Conservation (phyloP, 2,329 filamentous ascomycete genomes). For the Ophiostoma ulmi region DNA sequence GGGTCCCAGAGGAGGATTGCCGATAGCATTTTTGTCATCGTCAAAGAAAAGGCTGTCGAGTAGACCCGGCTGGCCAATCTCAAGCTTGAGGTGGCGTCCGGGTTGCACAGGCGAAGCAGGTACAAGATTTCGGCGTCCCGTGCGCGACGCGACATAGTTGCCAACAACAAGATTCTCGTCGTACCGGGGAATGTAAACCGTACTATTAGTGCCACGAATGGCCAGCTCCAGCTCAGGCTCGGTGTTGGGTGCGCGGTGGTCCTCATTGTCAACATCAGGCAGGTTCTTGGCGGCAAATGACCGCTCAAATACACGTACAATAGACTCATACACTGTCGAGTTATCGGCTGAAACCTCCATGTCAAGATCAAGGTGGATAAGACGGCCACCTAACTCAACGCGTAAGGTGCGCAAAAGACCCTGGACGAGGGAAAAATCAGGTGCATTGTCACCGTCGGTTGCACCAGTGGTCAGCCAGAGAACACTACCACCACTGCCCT, state of each 20-base stretch:
- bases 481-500: conserved; percentile 27
- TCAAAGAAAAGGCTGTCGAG: conserved; percentile 32
- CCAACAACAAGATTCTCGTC: conserved; percentile 17
- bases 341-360: conserved; percentile 24
- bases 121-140: conserved; percentile 20
- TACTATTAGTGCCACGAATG: conserved; percentile 18
- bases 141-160: conserved; percentile 25
- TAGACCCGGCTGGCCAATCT: conserved; percentile 29
- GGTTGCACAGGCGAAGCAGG: conserved; percentile 24
- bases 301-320: conserved; percentile 17
- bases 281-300: conserved; percentile 16
- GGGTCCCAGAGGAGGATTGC: neutral
- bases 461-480: conserved; percentile 36
- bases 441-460: conserved; percentile 27
- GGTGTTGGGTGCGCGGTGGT: conserved; percentile 5
- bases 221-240: conserved; percentile 25
- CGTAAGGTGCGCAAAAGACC: conserved; percentile 35
- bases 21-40: conserved; percentile 23
- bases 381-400: conserved; percentile 29
- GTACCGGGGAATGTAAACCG: conserved; percentile 27
- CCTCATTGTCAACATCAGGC: neutral
- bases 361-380: conserved; percentile 31
- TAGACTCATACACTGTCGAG: conserved; percentile 7
- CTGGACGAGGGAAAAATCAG: conserved; percentile 33
- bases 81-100: conserved; percentile 24